These are phyloP conservation scores for Onygenales sp. DNA, from an alignment of 2,329 filamentous ascomycete genomes.

Conservation along the genomic window DNA sequence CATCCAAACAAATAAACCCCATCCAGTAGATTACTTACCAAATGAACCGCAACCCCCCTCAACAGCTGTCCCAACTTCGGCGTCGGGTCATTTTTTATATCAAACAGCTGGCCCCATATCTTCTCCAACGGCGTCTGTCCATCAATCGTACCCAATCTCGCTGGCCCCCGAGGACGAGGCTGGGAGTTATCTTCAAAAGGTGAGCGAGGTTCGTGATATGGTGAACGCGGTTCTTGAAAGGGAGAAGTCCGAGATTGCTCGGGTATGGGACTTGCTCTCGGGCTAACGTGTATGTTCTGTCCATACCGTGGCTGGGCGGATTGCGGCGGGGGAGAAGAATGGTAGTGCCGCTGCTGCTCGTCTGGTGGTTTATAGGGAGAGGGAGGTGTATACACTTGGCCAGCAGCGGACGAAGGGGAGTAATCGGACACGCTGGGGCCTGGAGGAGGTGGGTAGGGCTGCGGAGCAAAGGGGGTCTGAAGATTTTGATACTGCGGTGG, in stretches of 20 bases:
- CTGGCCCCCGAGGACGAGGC: constrained; percentile 27
- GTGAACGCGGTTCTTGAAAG: constrained; percentile 10
- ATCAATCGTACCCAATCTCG: constrained; percentile 29
- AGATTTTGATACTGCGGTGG: constrained; percentile 22
- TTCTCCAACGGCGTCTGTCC: constrained; percentile 55
- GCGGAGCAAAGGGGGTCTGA: constrained; percentile 16
- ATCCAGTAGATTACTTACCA: constrained; percentile 44
- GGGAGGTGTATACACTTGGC: constrained; percentile 46
- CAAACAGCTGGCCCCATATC: constrained; percentile 70
- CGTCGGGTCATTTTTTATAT: constrained; percentile 57
- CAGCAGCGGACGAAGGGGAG: constrained; percentile 31
- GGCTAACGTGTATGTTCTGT: constrained; percentile 14
- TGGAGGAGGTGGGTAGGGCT: constrained; percentile 34
- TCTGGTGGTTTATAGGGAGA: constrained; percentile 30
- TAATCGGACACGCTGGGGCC: constrained; percentile 32
- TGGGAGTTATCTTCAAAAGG: too few species aligned
- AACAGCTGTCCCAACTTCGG: constrained; percentile 60
- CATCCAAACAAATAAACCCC: not conserved
- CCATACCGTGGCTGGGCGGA: constrained; percentile 15
- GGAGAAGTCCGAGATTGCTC: constrained; percentile 25
- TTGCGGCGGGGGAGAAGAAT: constrained; percentile 19
- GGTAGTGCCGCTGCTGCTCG: constrained; percentile 15
- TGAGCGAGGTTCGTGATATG: too few species aligned
- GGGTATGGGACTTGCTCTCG: constrained; percentile 15
- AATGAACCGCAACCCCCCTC: constrained; percentile 60